Evolutionary conservation across 164 flowering plant genomes (phyloP).

Genomic region (Vitis rupestris): DNA sequence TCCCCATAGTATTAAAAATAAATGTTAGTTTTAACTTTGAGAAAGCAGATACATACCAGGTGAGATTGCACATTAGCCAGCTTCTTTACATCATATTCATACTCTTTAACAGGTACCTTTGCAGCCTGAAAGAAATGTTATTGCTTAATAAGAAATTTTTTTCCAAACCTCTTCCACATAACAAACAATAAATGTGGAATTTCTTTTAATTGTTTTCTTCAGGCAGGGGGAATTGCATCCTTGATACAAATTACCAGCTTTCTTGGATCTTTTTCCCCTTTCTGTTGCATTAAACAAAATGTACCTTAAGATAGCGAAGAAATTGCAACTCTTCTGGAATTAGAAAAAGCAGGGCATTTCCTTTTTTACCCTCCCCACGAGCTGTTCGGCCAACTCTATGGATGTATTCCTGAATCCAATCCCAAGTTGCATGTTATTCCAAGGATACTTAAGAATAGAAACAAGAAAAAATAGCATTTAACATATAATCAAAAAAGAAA

Average conservation of each 20-base stretch:
- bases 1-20: background rate
- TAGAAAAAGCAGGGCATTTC: conserved; percentile 81
- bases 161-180: background rate
- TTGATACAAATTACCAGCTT: too few species aligned
- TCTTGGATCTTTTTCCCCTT: too few species aligned
- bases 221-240: background rate
- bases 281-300: background rate
- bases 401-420: conserved; percentile 73
- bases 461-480: background rate
- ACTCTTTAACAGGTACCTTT: conserved; percentile 82
- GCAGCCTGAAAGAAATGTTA: conserved; percentile 52
- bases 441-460: background rate
- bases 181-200: too few species aligned
- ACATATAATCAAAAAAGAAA: background rate
- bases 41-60: conserved; percentile 47
- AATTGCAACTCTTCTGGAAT: conserved; percentile 89
- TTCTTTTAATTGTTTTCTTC: background rate
- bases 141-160: background rate
- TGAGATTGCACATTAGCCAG: conserved; percentile 76
- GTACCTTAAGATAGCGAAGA: conserved; percentile 82
- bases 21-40: background rate
- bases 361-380: conserved; percentile 94
- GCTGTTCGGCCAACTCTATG: conserved; percentile 99
- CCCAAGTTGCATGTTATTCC: background rate
- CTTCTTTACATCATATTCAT: conserved; percentile 69